Base-by-base conservation (phyloP, 805 yeast genomes). In the Grigorovia humatica region DNA sequence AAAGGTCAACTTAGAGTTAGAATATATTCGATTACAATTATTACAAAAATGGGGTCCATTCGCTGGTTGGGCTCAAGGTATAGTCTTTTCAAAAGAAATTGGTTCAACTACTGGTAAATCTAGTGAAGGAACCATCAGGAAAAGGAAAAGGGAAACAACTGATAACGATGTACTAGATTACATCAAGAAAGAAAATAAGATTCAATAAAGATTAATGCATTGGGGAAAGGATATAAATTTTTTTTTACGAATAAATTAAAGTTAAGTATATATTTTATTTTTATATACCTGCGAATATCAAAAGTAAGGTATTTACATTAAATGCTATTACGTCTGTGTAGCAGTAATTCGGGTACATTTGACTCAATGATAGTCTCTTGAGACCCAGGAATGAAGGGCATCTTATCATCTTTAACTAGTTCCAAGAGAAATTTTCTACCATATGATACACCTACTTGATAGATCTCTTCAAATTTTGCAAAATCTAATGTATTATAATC, bases 31-130 rank as follows among this genome's bases (percentile, higher is more conserved):
- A 45, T 60, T 63, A 9, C 78, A 75, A 63, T 82, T 91, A 64
- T 73, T 76, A 46, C 73, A 74, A 0, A 69, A 82, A 45, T 93
- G 96, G 91, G 97, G 96, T 0, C 78, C 78, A 1, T 85, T 85
- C 64, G 97, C 99, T 1, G 99, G 99, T 0, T 93, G 99, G 99
- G 98, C 98, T 0, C 99, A 91, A 62, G 85, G 91, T n/a, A 88
- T 91, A 11, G 72, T 90, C 52, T 90, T 90, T 68, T 84, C 97
- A 0, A 87, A 89, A 6, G 96, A 89, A 62, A 74, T 90, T 48
- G 89, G 85, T 54, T 73, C 87, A 52, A 78, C 85, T 51, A 83
- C 82, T 60, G 93, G 93, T 1, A 67, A 81, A 17, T 82, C 81
- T 53, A 57, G 64, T 15, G 50, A 51, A 20, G 67, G 64, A 20